These are phyloP conservation scores for Albatrellus sp. DNA, from an alignment of 1,284 basidiomycete species.

Conservation along the genomic window DNA sequence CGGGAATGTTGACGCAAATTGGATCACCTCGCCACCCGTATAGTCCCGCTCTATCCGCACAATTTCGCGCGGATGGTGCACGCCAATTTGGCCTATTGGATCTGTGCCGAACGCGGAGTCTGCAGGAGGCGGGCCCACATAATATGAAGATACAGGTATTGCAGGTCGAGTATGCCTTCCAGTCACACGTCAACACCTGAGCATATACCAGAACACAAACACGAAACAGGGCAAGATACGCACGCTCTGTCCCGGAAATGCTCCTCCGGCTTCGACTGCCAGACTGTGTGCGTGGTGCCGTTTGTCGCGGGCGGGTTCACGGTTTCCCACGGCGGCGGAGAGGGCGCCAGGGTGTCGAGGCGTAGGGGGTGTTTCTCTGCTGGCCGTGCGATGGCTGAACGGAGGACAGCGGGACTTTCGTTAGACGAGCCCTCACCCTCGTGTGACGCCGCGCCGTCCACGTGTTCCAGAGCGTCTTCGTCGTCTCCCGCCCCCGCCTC, in stretches of 20 bases:
- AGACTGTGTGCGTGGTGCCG: slow-evolving; percentile 1
- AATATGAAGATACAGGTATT: slow-evolving; percentile 69
- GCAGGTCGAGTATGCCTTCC: slow-evolving; percentile 25
- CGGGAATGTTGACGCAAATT: slow-evolving; percentile 72
- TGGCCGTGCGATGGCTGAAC: slow-evolving; percentile 2
- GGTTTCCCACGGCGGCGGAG: slow-evolving; percentile 51
- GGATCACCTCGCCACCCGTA: slow-evolving; percentile 64
- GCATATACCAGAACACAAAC: background rate
- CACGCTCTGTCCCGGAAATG: slow-evolving; percentile 12
- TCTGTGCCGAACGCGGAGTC: slow-evolving; percentile 65
- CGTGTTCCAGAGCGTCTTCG: slow-evolving; percentile 5
- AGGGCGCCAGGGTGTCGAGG: slow-evolving; percentile 26
- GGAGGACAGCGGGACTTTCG: slow-evolving; percentile 7
- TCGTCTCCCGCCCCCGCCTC: slow-evolving; percentile 5
- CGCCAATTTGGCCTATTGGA: slow-evolving; percentile 68
- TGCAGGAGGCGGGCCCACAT: slow-evolving; percentile 65
- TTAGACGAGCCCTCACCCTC: background rate
- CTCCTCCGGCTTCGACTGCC: slow-evolving; percentile 9
- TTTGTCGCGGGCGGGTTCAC: slow-evolving; percentile 21
- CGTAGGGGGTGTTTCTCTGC: slow-evolving; percentile 19
- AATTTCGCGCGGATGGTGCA: slow-evolving; percentile 78
- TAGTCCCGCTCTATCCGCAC: slow-evolving; percentile 78
- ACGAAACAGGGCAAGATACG: slow-evolving; percentile 3
- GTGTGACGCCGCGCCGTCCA: slow-evolving; percentile 7
- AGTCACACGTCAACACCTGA: slow-evolving; percentile 1